Evolutionary conservation across 805 yeast genomes (phyloP).

Genomic region (Debaryomyces maramus): DNA sequence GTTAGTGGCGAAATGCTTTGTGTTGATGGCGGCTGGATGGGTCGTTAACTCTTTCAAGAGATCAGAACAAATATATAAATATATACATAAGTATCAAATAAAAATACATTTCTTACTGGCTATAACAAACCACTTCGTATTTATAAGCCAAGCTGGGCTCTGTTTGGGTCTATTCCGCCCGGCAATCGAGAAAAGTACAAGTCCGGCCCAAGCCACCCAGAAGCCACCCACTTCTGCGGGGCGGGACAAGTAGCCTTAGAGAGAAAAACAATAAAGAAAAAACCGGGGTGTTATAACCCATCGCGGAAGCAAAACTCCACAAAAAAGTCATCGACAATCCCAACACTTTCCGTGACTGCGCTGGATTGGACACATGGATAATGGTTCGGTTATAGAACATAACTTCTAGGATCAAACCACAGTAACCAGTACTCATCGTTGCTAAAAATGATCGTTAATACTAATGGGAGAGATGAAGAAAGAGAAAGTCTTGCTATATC

Average conservation of each 20-base stretch:
- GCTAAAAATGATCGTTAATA: conserved; percentile 3
- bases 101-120: conserved; percentile 1
- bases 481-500: conserved; percentile 3
- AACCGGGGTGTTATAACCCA: conserved; percentile 1
- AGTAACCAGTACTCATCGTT: neutral
- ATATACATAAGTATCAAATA: conserved; percentile 1
- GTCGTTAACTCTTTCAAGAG: conserved; percentile 14
- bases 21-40: conserved; percentile 30
- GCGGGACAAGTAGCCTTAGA: neutral
- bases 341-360: conserved; percentile 4
- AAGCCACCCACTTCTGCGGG: neutral
- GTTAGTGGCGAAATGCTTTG: conserved; percentile 11
- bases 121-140: neutral
- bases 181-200: neutral
- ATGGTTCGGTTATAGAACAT: conserved; percentile 3
- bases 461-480: conserved; percentile 2
- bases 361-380: neutral
- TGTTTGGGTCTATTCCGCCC: neutral
- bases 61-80: conserved; percentile 3
- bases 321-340: neutral
- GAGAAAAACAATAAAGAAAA: neutral
- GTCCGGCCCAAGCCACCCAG: neutral
- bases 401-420: conserved; percentile 2
- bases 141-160: neutral
- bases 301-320: neutral